These are phyloP conservation scores for Hypoxylon sp. DNA, from an alignment of 2,329 filamentous ascomycete species.

Conservation along the genomic window DNA sequence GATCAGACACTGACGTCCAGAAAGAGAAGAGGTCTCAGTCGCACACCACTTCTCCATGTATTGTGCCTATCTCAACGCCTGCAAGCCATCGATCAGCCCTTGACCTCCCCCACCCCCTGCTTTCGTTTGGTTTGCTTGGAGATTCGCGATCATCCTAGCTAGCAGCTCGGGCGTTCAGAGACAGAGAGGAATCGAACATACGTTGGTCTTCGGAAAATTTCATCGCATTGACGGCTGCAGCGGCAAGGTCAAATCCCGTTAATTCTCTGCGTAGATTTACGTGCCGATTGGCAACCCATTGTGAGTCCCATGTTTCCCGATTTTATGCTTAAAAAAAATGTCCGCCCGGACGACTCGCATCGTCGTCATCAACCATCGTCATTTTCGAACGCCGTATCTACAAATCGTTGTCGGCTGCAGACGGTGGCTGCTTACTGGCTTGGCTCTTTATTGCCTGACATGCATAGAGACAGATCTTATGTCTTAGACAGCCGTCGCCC, in stretches of 20 bases:
- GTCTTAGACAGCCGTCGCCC: slow-evolving; percentile 8
- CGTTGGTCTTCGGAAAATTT: slow-evolving; percentile 29
- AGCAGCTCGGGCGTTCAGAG: not conserved
- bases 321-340: slow-evolving; percentile 32
- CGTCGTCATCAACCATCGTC: no score
- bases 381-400: slow-evolving; percentile 27
- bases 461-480: no score
- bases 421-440: slow-evolving; percentile 6
- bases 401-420: slow-evolving; percentile 20
- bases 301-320: slow-evolving; percentile 12
- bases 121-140: slow-evolving; percentile 16
- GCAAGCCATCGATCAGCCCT: slow-evolving; percentile 5
- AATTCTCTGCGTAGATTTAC: not conserved
- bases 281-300: slow-evolving; percentile 11
- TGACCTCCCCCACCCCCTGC: not conserved
- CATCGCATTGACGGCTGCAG: slow-evolving; percentile 28
- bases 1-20: no score
- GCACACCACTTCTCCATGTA: slow-evolving; percentile 17
- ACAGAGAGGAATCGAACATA: slow-evolving; percentile 10
- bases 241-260: slow-evolving; percentile 18
- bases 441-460: not conserved
- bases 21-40: slow-evolving; percentile 21
- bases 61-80: no score
- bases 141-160: slow-evolving; percentile 21
- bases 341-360: slow-evolving; percentile 10